phyloP scores from a whole-genome alignment of 192 early-diverging fungal species.

The Ambispora gerdemannii region DNA sequence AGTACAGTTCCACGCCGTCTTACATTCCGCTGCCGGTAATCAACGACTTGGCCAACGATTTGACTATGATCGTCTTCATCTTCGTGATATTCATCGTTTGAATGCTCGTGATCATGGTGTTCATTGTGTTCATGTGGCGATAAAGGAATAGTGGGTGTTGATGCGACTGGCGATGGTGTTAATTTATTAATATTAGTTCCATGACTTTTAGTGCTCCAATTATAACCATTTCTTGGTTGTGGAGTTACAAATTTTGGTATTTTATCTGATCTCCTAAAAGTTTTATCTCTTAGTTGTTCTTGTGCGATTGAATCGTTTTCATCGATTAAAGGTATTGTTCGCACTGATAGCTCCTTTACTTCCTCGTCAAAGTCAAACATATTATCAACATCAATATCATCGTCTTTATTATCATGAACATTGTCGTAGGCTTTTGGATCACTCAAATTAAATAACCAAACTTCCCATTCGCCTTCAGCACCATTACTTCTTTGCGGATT shows the following conservation, averaged over 20 bases:
- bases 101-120: neutral
- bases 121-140: neutral
- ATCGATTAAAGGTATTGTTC: slow-evolving; percentile 13
- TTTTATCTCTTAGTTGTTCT: slow-evolving; percentile 13
- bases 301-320: slow-evolving; percentile 10
- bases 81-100: neutral
- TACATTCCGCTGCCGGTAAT: slow-evolving; percentile 5
- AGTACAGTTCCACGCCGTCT: slow-evolving; percentile 3
- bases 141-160: neutral
- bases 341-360: neutral
- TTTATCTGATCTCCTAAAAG: neutral
- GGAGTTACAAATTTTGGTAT: too few species aligned
- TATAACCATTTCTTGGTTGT: too few species aligned
- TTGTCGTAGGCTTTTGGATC: neutral
- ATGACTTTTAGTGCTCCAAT: neutral
- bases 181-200: neutral
- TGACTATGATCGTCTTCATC: slow-evolving; percentile 1
- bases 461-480: slow-evolving; percentile 29
- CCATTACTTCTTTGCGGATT: neutral
- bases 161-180: neutral
- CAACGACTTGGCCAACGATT: slow-evolving; percentile 3
- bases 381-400: too few species aligned
- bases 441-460: slow-evolving; percentile 25
- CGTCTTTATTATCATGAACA: neutral
- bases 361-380: neutral